Conservation (phyloP, 1,284 basidiomycete species). For the Puccinia coronata region DNA sequence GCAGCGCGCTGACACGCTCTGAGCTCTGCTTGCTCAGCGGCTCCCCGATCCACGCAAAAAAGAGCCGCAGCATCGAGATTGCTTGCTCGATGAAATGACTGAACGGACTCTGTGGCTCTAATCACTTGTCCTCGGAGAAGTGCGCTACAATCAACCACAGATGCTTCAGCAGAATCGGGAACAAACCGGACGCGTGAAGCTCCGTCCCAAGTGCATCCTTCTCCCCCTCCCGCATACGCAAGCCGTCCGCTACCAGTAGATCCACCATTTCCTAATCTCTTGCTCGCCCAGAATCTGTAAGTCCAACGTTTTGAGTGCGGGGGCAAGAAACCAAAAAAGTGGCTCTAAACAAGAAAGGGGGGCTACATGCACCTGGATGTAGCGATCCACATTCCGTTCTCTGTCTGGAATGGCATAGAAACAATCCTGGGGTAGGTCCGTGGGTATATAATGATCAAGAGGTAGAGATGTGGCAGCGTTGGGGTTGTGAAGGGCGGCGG, state of each 20-base stretch:
- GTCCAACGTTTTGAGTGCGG: background rate
- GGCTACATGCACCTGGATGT: conserved; percentile 43
- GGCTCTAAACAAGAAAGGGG: too few species aligned
- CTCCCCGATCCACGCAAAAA: conserved; percentile 72
- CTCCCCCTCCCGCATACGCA: conserved; percentile 71
- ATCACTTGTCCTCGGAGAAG: conserved; percentile 51
- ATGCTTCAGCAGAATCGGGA: conserved; percentile 69
- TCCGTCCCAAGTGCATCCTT: conserved; percentile 78
- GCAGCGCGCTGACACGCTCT: conserved; percentile 60
- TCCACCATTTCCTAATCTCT: conserved; percentile 67
- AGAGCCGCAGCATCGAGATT: conserved; percentile 71
- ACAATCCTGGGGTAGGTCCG: conserved; percentile 40
- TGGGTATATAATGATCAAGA: conserved; percentile 39
- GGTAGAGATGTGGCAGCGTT: background rate
- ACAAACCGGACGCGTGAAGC: conserved; percentile 70
- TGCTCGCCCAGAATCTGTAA: background rate
- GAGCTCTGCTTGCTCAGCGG: conserved; percentile 64
- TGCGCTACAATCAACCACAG: conserved; percentile 68
- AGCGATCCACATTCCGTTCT: conserved; percentile 49
- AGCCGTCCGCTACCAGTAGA: conserved; percentile 67
- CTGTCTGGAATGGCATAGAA: conserved; percentile 47
- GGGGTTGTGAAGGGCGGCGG: conserved; percentile 34
- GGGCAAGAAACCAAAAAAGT: too few species aligned
- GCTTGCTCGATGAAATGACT: conserved; percentile 72
- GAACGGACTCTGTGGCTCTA: conserved; percentile 58